Base-by-base conservation (phyloP, 225 moss, liverwort and hornwort genomes). In the Lunularia cruciata region DNA sequence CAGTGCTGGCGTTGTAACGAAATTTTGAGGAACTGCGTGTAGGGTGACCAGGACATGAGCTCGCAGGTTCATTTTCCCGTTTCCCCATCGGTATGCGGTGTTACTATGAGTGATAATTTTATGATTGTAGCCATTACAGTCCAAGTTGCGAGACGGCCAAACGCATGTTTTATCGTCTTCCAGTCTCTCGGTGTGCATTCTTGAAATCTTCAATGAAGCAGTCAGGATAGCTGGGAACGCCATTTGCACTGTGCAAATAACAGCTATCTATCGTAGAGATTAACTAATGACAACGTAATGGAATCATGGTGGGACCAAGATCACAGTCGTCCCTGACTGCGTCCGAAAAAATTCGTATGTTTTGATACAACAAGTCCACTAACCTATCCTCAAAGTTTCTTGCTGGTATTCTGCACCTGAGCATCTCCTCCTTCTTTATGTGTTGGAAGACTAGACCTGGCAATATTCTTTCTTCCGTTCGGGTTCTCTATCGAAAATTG, bases 251-350 rank as follows among this genome's bases (percentile, higher is more conserved):
- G 52, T 16, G 27, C 23, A 25, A n/a, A 53, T 26, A 56, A 56
- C 28, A 56, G 55, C 55, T 56, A 31, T 23, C 22, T 10, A 56
- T 56, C 55, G 55, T 56, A 31, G 11, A 11, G 23, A 4, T 31
- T n/a, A 3, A 31, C 15, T 57, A 57, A 15, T 57, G 56, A 3
- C 56, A 57, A 16, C 19, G 56, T 57, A 31, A 57, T 57, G 56
- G 32, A 57, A 57, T 31, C 31, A 57, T 57, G 56, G 56, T 56
- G 55, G 55, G 55, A 56, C 55, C 28, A 31, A 6, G 53, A 23
- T 31, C 30, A 30, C 9, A 10, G 30, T 11, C 13, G 13, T 15
- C 28, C 13, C 28, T 11, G 28, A 56, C 55, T 56, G 30, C 22
- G 31, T 30, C 31, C 3, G 0, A 56, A 53, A 53, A 22, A 7